phyloP scores from a whole-genome alignment of 1,284 basidiomycete species.

The Ustilago nuda region DNA sequence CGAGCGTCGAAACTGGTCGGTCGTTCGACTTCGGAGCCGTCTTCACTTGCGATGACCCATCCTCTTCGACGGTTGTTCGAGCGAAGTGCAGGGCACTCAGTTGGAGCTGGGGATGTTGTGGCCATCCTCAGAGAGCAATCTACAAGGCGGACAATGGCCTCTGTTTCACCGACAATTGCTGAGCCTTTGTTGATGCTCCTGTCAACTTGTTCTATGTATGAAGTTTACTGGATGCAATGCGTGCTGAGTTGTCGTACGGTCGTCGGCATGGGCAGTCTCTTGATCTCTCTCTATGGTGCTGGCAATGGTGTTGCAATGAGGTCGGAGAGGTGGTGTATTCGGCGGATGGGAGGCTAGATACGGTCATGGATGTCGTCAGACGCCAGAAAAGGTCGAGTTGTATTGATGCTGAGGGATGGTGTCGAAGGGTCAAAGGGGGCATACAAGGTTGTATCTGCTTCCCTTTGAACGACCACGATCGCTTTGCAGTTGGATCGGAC shows the following conservation, averaged over 20 bases:
- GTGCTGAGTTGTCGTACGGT: background rate
- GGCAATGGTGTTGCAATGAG: background rate
- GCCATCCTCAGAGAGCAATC: background rate
- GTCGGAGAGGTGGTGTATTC: background rate
- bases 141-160: conserved; percentile 1
- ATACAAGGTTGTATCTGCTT: background rate
- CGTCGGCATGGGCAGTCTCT: background rate
- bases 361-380: background rate
- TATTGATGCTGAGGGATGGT: conserved; percentile 5
- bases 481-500: conserved; percentile 19
- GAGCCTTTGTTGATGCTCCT: background rate
- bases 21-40: conserved; percentile 22
- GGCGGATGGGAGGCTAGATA: background rate
- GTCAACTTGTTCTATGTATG: background rate
- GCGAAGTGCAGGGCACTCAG: conserved; percentile 9
- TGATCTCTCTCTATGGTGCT: background rate
- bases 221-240: background rate
- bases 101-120: conserved; percentile 7
- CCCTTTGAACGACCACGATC: background rate
- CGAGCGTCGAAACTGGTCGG: conserved; percentile 39
- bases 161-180: background rate
- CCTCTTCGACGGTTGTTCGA: conserved; percentile 41
- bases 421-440: background rate
- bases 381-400: background rate
- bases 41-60: conserved; percentile 51